Evolutionary conservation across 1,284 basidiomycete species (phyloP), one percentile per base, ranked within the genome.

Genomic region (Somion occarium): DNA sequence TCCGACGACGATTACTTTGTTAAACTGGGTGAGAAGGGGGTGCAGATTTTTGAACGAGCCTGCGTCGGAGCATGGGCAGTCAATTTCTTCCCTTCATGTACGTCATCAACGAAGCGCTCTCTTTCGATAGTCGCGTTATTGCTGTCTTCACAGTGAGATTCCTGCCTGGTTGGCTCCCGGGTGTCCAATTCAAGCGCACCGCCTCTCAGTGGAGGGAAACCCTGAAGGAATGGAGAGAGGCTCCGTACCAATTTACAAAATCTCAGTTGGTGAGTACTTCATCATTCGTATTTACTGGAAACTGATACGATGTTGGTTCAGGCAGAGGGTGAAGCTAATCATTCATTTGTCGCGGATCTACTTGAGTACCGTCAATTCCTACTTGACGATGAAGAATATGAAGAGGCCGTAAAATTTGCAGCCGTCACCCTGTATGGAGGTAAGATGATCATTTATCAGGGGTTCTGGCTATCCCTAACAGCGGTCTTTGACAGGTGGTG

Each of bases 391-490:
- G 55, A 58, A 3, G 65, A 73, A 41, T 67, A 73, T 30, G 80
- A 84, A 56, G 80, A 80, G 53, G 84, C 86, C 55, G 69, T 88
- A 45, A 79, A 80, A 54, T 84, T 82, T 80, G 78, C 81, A 1
- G 85, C 85, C 4, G 85, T 85, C 61, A 84, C 83, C n/a, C 85
- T 87, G 80, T 88, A 84, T 59, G n/a, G n/a, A n/a, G n/a, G n/a
- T n/a, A n/a, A n/a, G n/a, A n/a, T n/a, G n/a, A n/a, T n/a, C n/a
- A n/a, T n/a, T n/a, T n/a, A n/a, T n/a, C n/a, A n/a, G n/a, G n/a
- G n/a, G n/a, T n/a, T n/a, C n/a, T n/a, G n/a, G n/a, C n/a, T n/a
- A n/a, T n/a, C n/a, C n/a, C n/a, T n/a, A n/a, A n/a, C n/a, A n/a
- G n/a, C n/a, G n/a, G n/a, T n/a, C n/a, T n/a, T n/a, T n/a, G n/a